Base-by-base conservation (phyloP, 306 rosid species). In the Potentilla sterilis region DNA sequence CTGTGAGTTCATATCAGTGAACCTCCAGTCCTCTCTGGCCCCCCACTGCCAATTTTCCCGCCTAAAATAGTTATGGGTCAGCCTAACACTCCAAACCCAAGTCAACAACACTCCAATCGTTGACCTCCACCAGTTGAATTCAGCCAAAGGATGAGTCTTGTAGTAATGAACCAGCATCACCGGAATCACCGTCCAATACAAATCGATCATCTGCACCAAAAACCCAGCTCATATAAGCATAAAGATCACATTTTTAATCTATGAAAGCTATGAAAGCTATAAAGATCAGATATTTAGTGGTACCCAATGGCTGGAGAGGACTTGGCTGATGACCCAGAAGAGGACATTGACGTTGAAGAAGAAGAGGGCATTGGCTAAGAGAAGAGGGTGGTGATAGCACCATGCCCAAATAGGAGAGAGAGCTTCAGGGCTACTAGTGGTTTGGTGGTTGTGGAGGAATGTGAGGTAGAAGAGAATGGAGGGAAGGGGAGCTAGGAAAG, bases 31-130 rank as follows among this genome's bases (percentile, higher is more conserved):
- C 77, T 95, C 93, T 75, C 91, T 90, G 3, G 88, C 89, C 54
- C 98, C 98, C 97, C 92, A 89, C 51, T 90, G 91, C 98, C 98
- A 95, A 12, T 66, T 79, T 55, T 95, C 98, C 69, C 97, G 83
- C 76, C 98, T 85, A 46, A 95, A 90, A 59, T 95, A 95, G 85
- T 92, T 95, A 68, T 95, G 98, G 65, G 78, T 48, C 32, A 95
- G 92, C 87, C 98, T 90, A 0, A 84, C 47, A 74, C 96, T 81
- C 98, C 98, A 95, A 7, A 89, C 74, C 91, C 92, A 92, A 41
- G 90, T 92, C 91, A 95, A 76, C 9, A 81, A 57, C 0, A 90
- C 82, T 76, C 81, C 87, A 18, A 86, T 80, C 69, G 72, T 84
- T 2, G 98, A 95, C 57, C 98, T 88, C 97, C 92, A 90, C 79